Conservation (phyloP, 2,329 filamentous ascomycete genomes). For the Orbilia javanica region DNA sequence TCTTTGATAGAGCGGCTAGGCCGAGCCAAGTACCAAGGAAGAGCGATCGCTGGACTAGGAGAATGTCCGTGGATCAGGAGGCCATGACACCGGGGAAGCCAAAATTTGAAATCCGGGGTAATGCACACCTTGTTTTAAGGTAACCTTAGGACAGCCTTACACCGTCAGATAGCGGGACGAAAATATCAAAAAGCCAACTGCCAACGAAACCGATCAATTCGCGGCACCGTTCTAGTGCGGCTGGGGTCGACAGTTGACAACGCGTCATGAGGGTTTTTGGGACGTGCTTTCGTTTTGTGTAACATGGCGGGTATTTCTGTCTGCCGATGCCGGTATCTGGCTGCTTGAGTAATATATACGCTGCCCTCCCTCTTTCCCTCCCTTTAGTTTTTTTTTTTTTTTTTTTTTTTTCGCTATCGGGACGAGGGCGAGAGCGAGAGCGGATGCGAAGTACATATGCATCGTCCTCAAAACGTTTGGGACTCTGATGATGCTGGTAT, state of each 20-base stretch:
- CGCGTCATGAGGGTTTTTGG: neutral
- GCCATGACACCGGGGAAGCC: conserved; percentile 1
- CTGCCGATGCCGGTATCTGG: conserved; percentile 3
- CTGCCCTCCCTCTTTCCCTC: too few relatives aligned
- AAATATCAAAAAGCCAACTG: neutral
- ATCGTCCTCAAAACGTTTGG: neutral
- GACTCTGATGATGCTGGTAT: neutral
- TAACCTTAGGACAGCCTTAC: conserved; percentile 6
- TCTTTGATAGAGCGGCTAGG: neutral
- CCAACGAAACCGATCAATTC: too few relatives aligned
- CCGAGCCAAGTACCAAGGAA: neutral
- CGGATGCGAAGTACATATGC: neutral
- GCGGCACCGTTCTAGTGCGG: neutral
- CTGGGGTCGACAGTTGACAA: neutral
- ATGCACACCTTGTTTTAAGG: conserved; percentile 8
- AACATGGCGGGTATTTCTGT: neutral
- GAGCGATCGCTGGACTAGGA: neutral
- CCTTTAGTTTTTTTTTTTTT: too few relatives aligned
- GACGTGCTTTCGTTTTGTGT: neutral
- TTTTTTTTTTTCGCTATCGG: conserved; percentile 4
- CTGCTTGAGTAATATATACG: too few relatives aligned
- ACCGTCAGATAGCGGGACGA: conserved; percentile 1
- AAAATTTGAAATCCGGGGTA: conserved; percentile 21
- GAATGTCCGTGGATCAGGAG: conserved; percentile 13
- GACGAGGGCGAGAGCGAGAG: conserved; percentile 5